phyloP scores from a whole-genome alignment of 1,139 yeast species.

The Debaryomyces psychrophilus region DNA sequence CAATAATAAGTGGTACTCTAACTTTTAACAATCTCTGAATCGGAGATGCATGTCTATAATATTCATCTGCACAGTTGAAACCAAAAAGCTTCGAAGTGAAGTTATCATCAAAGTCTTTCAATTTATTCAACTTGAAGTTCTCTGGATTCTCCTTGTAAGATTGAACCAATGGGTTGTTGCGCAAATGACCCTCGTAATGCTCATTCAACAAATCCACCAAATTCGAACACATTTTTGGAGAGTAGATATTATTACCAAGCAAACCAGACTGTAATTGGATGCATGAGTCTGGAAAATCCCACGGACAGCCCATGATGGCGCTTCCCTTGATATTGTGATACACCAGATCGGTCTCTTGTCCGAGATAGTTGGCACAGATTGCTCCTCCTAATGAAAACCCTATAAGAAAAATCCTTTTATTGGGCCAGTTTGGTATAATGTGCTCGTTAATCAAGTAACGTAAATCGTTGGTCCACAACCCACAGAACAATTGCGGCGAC shows the following conservation, averaged over 20 bases:
- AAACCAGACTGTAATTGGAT: constrained; percentile 42
- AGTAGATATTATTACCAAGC: constrained; percentile 52
- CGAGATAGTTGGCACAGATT: constrained; percentile 57
- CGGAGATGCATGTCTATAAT: constrained; percentile 58
- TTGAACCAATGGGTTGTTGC: constrained; percentile 29
- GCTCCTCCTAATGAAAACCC: constrained; percentile 65
- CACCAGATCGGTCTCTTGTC: constrained; percentile 48
- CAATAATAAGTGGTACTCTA: constrained; percentile 54
- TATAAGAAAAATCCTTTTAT: constrained; percentile 51
- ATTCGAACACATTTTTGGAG: constrained; percentile 57
- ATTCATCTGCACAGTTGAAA: constrained; percentile 54
- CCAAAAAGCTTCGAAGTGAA: constrained; percentile 61
- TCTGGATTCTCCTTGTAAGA: constrained; percentile 37
- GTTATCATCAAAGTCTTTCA: constrained; percentile 51
- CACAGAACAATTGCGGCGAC: constrained; percentile 61
- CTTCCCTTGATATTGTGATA: constrained; percentile 49
- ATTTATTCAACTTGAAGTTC: constrained; percentile 33
- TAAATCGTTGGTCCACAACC: constrained; percentile 65
- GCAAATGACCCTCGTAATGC: constrained; percentile 43
- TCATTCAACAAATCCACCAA: constrained; percentile 45
- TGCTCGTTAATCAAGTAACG: constrained; percentile 55
- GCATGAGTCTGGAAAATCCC: constrained; percentile 58
- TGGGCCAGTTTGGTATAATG: constrained; percentile 49
- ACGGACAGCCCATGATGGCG: constrained; percentile 55
- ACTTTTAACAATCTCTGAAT: constrained; percentile 50